Evolutionary conservation across 2,329 filamentous ascomycete genomes (phyloP), one percentile per base, ranked within the genome.

Genomic region (Phaeosphaeria sp.): DNA sequence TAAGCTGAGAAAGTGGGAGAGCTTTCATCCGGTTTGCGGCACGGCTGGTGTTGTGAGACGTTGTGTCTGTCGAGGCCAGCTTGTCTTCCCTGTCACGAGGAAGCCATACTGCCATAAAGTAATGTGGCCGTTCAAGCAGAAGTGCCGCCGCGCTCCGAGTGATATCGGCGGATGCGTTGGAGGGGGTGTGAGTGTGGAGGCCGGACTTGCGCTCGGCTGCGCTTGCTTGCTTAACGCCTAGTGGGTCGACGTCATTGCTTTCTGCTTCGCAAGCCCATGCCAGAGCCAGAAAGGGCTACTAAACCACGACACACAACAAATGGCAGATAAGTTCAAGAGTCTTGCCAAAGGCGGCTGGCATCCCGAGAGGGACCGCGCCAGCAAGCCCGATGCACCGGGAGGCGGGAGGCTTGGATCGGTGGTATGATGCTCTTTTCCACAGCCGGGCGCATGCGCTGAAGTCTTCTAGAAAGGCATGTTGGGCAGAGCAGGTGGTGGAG

Each of bases 401-500:
- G 83, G 87, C 55, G 85, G 85, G 70, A 84, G 83, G 73, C 48
- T 69, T 13, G 66, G 86, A 81, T 60, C 80, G 51, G 84, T 69
- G 83, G 84, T 74, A 84, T 81, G 80, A 82, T 83, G 76, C 84
- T 58, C 39, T 33, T 22, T 17, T 22, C 6, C 2, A 23, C 15
- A n/a, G 6, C 46, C n/a, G 33, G 13, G 13, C 13, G 10, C 43
- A 42, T 25, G 33, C 10, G 22, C 52, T 55, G 27, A 55, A 20
- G 30, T 33, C 15, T 39, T 13, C 13, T 63, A 87, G 85, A 83
- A 83, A 60, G 84, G 84, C 65, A 85, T 83, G 83, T 80, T 87
- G 72, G 84, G 58, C 5, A 60, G 65, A 73, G 66, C 56, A 4
- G 62, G 65, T 33, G 79, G 65, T 73, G 66, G 58, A 4, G 62